Evolutionary conservation across 1,139 yeast species (phyloP).

Genomic region (Sugiyamaella novakii): DNA sequence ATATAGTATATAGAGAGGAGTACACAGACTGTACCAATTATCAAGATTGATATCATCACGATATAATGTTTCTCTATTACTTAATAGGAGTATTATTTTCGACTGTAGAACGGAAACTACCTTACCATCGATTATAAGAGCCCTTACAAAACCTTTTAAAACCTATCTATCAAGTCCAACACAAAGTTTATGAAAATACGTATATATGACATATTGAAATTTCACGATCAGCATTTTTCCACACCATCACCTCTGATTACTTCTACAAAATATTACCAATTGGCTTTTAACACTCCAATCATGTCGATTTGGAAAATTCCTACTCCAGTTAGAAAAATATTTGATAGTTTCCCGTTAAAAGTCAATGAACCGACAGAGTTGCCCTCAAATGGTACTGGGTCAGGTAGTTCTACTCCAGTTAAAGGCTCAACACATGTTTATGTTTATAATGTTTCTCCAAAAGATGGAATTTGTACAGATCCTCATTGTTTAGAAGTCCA

Average conservation of each 20-base stretch:
- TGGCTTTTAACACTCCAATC: neutral
- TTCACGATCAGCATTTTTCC: neutral
- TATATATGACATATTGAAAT: neutral
- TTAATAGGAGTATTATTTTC: no score
- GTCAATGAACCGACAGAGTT: slow-evolving; percentile 15
- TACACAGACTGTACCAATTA: no score
- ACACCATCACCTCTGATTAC: no score
- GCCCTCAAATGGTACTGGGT: slow-evolving; percentile 6
- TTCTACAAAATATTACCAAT: no score
- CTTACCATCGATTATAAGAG: no score
- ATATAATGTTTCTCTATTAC: no score
- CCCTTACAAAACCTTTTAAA: no score
- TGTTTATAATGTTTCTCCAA: slow-evolving; percentile 33
- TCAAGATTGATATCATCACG: no score
- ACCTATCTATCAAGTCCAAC: no score
- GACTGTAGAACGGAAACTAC: no score
- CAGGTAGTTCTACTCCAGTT: neutral
- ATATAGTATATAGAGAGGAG: no score
- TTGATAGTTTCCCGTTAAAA: slow-evolving; percentile 54
- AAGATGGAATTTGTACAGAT: slow-evolving; percentile 33
- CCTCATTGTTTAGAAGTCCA: slow-evolving; percentile 39
- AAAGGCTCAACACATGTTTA: slow-evolving; percentile 26
- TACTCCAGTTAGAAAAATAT: slow-evolving; percentile 46
- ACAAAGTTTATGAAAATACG: neutral
- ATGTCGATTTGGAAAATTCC: slow-evolving; percentile 45